Base-by-base conservation (phyloP, 148 eudicot species). In the Persicaria maculosa region DNA sequence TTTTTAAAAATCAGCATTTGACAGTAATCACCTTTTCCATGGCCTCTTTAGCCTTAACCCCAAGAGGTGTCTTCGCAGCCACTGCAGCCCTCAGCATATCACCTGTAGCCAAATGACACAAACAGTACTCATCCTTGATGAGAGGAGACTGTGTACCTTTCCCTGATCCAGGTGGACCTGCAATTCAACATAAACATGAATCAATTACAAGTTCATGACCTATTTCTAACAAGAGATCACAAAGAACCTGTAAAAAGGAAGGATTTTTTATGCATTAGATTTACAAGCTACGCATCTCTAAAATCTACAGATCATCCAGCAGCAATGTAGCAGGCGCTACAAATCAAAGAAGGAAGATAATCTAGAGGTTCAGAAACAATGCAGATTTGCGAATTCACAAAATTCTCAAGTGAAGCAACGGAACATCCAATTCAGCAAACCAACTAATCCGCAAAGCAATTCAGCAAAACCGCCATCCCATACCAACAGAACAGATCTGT, bases 31-130 rank as follows among this genome's bases (percentile, higher is more conserved):
- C 97, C 94, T 89, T 93, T 16, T 91, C 93, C 97, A 91, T 91
- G 78, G 98, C 95, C 80, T 93, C 98, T 79, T 93, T 93, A 58
- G 97, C 98, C 88, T 91, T 91, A 22, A 91, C 45, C 55, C 98
- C 98, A 74, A 91, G 90, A 62, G 97, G 90, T 17, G 97, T 91
- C 83, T 91, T 89, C 69, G 98, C 97, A 76, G 97, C 85, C 78
- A 85, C 98, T 74, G 98, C 92, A 83, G 98, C 98, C 85, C 98
- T 91, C 85, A 93, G 88, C 98, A 93, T 93, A 77, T 93, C 98
- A 75, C 98, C 98, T 58, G 97, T 93, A 19, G 97, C 98, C 81
- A 93, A 84, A 84, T 93, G 98, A 75, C 98, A 93, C 79, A 93
- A 83, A 81, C 98, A 93, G 77, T 91, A 93, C 80, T 93, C 97